Evolutionary conservation across 768 basidiomycete genomes (phyloP), one percentile per base, ranked within the genome.

Genomic region (Pulveroboletus sp.): DNA sequence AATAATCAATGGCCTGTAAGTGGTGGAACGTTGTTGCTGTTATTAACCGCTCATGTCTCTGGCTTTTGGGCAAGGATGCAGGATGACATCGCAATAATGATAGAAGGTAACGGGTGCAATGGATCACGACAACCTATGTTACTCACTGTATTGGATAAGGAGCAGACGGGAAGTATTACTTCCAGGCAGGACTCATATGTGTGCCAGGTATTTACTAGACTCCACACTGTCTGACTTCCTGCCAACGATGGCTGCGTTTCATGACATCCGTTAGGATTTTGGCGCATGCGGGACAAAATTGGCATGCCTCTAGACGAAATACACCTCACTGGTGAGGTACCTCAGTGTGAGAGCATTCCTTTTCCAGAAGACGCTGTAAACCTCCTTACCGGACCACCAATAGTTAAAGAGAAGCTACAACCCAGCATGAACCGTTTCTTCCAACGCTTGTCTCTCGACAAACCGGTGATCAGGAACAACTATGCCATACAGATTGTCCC

Each of bases 231-330:
- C 15, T 39, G 9, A 8, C 24, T 26, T 15, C 13, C 38, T 30
- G 10, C 39, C 40, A 46, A 21, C 5, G 17, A 35, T 18, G 7
- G 3, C 21, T 28, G 27, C n/a, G n/a, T 32, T 40, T 17, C n/a
- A 31, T 13, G 5, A 36, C 32, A 14, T 39, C 1, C 39, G 27
- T 15, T 18, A 86, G 88, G 89, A 8, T 82, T 78, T 53, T 91
- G 89, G 89, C 77, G 87, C n/a, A 74, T 90, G 69, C 65, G 77
- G 52, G 88, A 89, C 68, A 90, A 91, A 70, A 79, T 87, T 46
- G 89, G 88, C 9, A 70, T 83, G 60, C 75, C 80, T 13, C 69
- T 90, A 36, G 84, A 87, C 38, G 80, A 87, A 50, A 88, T 90
- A 45, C 88, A 90, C 35, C 39, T 62, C 38, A 30, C 58, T 9